A percentile compares a stretch with the other conserved stretches of the same genome.
phyloP scores from a whole-genome alignment of 768 basidiomycete species.

The Leccinum rimulosum region DNA sequence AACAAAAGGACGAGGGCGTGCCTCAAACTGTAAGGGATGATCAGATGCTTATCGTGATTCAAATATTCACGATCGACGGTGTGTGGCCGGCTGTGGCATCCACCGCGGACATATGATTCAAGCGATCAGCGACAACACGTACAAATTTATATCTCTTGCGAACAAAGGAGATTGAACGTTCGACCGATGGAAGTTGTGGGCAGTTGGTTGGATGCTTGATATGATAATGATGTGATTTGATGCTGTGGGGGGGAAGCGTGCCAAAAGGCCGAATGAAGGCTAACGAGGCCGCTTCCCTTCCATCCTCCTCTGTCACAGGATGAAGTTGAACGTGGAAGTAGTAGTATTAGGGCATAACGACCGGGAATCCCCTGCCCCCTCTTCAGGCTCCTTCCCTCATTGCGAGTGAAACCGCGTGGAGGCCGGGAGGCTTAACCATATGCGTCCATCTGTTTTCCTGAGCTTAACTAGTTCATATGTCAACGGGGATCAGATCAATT shows the following conservation, averaged over 20 bases:
- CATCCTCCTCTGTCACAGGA: neutral
- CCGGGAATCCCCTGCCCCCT: conserved; percentile 5
- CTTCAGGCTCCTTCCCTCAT: conserved; percentile 1
- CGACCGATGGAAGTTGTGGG: conserved; percentile 35
- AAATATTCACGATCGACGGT: conserved; percentile 29
- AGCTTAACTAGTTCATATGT: conserved; percentile 17
- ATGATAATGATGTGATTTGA: neutral
- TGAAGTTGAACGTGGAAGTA: conserved; percentile 9
- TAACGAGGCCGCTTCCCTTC: neutral
- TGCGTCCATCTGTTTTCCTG: conserved; percentile 29
- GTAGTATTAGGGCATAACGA: conserved; percentile 14
- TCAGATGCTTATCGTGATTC: conserved; percentile 3
- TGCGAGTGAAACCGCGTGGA: conserved; percentile 27
- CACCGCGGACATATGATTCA: neutral
- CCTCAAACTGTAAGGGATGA: conserved; percentile 22
- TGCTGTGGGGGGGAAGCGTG: neutral
- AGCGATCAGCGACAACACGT: conserved; percentile 9
- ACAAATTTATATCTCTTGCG: conserved; percentile 35
- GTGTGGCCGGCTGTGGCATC: neutral
- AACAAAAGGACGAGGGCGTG: conserved; percentile 4
- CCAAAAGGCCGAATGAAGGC: neutral
- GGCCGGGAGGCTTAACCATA: conserved; percentile 29
- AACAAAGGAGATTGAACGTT: conserved; percentile 56
- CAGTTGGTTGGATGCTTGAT: neutral
- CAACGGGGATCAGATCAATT: conserved; percentile 38